Evolutionary conservation across 2,329 filamentous ascomycete genomes (phyloP).

Genomic region (Penicillium thymicola): DNA sequence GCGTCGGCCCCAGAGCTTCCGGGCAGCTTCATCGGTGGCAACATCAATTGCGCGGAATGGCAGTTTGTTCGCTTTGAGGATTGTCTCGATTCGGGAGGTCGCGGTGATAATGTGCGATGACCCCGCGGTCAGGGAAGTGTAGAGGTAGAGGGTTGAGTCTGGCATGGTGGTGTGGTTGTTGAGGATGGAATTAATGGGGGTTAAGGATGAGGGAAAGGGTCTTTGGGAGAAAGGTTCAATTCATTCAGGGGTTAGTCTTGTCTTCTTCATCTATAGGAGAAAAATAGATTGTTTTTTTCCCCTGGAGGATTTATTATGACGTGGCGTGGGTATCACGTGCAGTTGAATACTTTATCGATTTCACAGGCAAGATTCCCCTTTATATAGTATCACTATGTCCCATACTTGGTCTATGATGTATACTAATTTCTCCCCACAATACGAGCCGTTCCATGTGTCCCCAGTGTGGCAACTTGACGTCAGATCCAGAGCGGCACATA

Average conservation of each 20-base stretch:
- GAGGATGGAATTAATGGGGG: not conserved
- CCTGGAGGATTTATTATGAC: not conserved
- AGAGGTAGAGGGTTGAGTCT: conserved; percentile 76
- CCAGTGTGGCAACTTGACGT: conserved; percentile 25
- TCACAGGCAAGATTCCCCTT: not conserved
- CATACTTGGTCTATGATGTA: not conserved
- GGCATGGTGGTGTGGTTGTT: conserved; percentile 30
- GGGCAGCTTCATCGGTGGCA: conserved; percentile 82
- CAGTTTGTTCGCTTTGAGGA: conserved; percentile 89
- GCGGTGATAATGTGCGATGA: conserved; percentile 96
- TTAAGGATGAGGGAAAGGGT: not conserved
- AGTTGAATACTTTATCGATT: not conserved
- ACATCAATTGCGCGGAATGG: conserved; percentile 91
- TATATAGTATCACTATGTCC: not conserved
- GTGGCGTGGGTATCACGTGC: conserved; percentile 3
- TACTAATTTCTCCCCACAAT: conserved; percentile 9
- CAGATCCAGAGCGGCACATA: conserved; percentile 5
- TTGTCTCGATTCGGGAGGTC: conserved; percentile 92
- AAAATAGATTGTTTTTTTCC: not conserved
- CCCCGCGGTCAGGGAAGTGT: conserved; percentile 91
- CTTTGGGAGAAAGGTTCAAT: not conserved
- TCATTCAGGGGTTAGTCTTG: not conserved
- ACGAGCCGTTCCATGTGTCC: conserved; percentile 4
- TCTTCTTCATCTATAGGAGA: not conserved
- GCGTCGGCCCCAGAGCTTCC: conserved; percentile 82